Base-by-base conservation (phyloP, 208 protist genomes). In the Wallacemonas sp. region DNA sequence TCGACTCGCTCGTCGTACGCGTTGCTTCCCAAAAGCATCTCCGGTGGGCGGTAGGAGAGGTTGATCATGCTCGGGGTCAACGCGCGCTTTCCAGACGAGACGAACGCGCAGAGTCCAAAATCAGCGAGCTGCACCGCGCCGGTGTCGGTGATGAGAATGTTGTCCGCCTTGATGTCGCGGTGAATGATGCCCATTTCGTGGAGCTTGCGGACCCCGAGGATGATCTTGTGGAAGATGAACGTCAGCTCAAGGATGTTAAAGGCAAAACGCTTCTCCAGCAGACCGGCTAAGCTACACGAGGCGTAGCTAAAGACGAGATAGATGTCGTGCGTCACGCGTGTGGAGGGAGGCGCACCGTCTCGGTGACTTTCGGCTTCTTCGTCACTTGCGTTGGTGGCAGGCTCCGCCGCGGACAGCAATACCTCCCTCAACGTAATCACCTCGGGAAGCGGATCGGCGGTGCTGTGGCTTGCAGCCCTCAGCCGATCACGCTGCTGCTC, bases 41-140 rank as follows among this genome's bases (percentile, higher is more conserved):
- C 96, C n/a, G 96, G 95, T 8, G 97, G 90, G 3, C 95, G 81
- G 72, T 98, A 99, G 71, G 90, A 91, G 24, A 97, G 75, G n/a
- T 97, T 98, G 45, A 97, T 93, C 57, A 98, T 95, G 63, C 91
- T 92, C 19, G 86, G 93, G n/a, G 93, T 97, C 46, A 88, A 61
- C 29, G 72, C 76, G 26, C 74, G 74, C 21, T 63, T 39, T 5
- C 73, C 79, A 3, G 54, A 65, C 19, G 67, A 59, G 26, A 63
- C 71, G 64, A 92, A 92, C 24, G 75, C 89, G 58, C 85, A 93
- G 21, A 95, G 73, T 1, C 90, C 90, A 76, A 95, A 95, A 73
- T 95, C 90, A 1, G 81, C 81, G 32, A 95, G 64, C 71, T 85
- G 76, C 55, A 95, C 90, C 15, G 52, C 66, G 8, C 73, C 90